phyloP scores from a whole-genome alignment of 176 grass and related monocot genomes.

The barley (Hordeum vulgare) region MorexV3_pseudomolecules_assembly NC_058522.1:458553337-458553836 shows the following conservation, averaged over 20 bases:
- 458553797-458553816: background rate
- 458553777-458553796: background rate
- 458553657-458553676: background rate
- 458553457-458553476: conserved; percentile 69
- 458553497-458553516: conserved; percentile 57
- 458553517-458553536: conserved; percentile 48
- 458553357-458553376: conserved; percentile 56
- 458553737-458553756: conserved; percentile 22
- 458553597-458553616: conserved; percentile 31
- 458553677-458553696: conserved; percentile 24
- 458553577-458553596: conserved; percentile 41
- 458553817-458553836: background rate
- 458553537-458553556: conserved; percentile 40
- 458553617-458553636: conserved; percentile 51
- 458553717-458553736: conserved; percentile 47
- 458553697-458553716: background rate
- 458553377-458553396: conserved; percentile 25
- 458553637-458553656: conserved; percentile 15
- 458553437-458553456: conserved; percentile 32
- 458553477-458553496: conserved; percentile 41
- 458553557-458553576: conserved; percentile 51
- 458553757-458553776: background rate
- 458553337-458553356: conserved; percentile 13
- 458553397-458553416: conserved; percentile 36
- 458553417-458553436: conserved; percentile 45